These are phyloP conservation scores for Entonaema liquescens DNA, from an alignment of 495 filamentous ascomycete genomes.

Conservation along the genomic window DNA sequence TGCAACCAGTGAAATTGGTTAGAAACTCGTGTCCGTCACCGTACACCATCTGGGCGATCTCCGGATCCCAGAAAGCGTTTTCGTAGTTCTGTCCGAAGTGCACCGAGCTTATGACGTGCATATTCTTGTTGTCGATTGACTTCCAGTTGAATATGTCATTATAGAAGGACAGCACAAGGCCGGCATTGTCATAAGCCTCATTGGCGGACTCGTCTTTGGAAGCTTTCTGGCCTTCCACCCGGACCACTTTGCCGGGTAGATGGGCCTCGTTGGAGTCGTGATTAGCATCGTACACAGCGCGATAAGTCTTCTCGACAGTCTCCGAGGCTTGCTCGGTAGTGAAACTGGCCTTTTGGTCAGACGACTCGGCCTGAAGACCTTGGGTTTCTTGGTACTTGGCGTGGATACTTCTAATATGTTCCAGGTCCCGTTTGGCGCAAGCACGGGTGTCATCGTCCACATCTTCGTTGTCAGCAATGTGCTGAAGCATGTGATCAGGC, in stretches of 20 bases:
- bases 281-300: constrained; percentile 51
- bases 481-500: constrained; percentile 50
- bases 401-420: constrained; percentile 43
- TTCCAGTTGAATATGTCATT: constrained; percentile 54
- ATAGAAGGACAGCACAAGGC: constrained; percentile 55
- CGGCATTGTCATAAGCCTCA: constrained; percentile 53
- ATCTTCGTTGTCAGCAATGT: constrained; percentile 48
- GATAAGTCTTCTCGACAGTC: constrained; percentile 43
- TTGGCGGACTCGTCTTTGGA: constrained; percentile 47
- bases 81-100: constrained; percentile 56
- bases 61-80: constrained; percentile 54
- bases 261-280: constrained; percentile 44
- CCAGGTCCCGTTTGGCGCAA: constrained; percentile 48
- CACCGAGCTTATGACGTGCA: constrained; percentile 53
- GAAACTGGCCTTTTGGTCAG: constrained; percentile 14
- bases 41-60: constrained; percentile 54
- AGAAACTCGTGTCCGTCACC: constrained; percentile 57
- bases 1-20: constrained; percentile 51
- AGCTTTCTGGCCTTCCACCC: constrained; percentile 51
- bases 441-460: constrained; percentile 48
- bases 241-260: constrained; percentile 49
- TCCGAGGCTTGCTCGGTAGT: constrained; percentile 16
- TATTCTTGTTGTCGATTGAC: constrained; percentile 55
- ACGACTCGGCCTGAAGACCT: constrained; percentile 22
- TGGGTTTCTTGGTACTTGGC: constrained; percentile 45